Conservation (phyloP, 805 yeast species). For the Kuraishia molischiana region DNA sequence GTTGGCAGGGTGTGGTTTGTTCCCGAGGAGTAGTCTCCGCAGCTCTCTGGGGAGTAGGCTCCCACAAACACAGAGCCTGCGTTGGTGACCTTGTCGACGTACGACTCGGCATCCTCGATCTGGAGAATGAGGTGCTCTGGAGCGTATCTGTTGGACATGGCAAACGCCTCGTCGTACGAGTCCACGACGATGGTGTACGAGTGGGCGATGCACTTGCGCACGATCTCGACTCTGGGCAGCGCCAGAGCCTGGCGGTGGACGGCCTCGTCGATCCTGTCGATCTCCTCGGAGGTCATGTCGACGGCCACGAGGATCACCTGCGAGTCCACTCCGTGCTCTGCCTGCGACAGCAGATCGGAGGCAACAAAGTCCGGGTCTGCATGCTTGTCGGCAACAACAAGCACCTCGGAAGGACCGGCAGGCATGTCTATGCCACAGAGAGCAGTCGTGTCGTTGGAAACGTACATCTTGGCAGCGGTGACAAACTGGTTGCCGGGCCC, state of each 20-base stretch:
- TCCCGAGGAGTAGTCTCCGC: constrained; percentile 98
- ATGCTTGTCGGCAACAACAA: constrained; percentile 82
- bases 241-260: constrained; percentile 74
- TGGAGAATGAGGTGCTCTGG: constrained; percentile 97
- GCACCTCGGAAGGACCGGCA: constrained; percentile 97
- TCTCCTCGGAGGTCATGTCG: constrained; percentile 46
- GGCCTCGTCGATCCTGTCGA: constrained; percentile 69
- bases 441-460: constrained; percentile 92
- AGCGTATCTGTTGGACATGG: constrained; percentile 84
- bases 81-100: constrained; percentile 67
- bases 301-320: constrained; percentile 92
- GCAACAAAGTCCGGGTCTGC: constrained; percentile 97
- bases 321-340: constrained; percentile 98
- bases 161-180: constrained; percentile 70
- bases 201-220: constrained; percentile 85
- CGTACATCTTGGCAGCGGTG: constrained; percentile 97
- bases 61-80: constrained; percentile 98
- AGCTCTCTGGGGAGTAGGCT: constrained; percentile 90
- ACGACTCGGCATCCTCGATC: constrained; percentile 65
- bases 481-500: constrained; percentile 99
- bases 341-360: constrained; percentile 92
- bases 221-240: constrained; percentile 88
- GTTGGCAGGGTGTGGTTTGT: constrained; percentile 98
- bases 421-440: constrained; percentile 98
- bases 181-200: constrained; percentile 71